Percentiles rank a stretch among this genome's conserved stretches.
These are phyloP conservation scores for Trypanosoma boissoni DNA, from an alignment of 208 protist genomes.

Conservation along the genomic window DNA sequence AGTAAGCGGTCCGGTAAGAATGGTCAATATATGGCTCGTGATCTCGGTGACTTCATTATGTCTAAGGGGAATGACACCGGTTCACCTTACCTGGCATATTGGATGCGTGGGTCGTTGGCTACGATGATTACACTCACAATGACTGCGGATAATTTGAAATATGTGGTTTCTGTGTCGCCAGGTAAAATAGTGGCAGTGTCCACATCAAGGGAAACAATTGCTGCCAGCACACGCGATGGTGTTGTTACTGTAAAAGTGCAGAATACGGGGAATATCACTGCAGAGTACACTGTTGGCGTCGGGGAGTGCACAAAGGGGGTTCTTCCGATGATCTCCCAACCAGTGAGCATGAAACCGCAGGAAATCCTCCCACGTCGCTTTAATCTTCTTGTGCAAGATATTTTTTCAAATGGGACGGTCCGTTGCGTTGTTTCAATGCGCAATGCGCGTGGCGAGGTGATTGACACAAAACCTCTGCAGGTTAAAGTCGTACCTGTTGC, in stretches of 20 bases:
- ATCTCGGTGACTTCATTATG: constrained; percentile 34
- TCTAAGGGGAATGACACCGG: background rate
- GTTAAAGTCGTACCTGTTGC: constrained; percentile 29
- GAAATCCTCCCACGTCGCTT: constrained; percentile 29
- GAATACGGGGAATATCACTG: constrained; percentile 57
- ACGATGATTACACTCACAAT: constrained; percentile 71
- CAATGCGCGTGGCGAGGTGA: constrained; percentile 42
- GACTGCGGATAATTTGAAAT: constrained; percentile 71
- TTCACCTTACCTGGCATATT: constrained; percentile 58
- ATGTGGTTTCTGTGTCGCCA: constrained; percentile 56
- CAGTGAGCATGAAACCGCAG: constrained; percentile 34
- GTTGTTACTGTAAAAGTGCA: constrained; percentile 44
- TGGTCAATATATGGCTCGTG: constrained; percentile 58
- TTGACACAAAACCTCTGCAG: constrained; percentile 32
- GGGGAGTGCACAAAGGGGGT: constrained; percentile 39
- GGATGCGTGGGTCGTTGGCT: constrained; percentile 30
- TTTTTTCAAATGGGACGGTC: constrained; percentile 10
- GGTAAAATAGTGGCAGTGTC: constrained; percentile 48
- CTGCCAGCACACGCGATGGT: constrained; percentile 45
- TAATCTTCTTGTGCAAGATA: constrained; percentile 44
- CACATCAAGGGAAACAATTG: constrained; percentile 34
- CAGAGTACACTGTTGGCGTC: constrained; percentile 51
- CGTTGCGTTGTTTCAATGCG: constrained; percentile 49
- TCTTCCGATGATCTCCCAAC: constrained; percentile 59
- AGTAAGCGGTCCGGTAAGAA: constrained; percentile 35